Percentiles rank a stretch among this genome's conserved stretches.
Evolutionary conservation across 805 yeast genomes (phyloP).

Genomic region (Cyberlindnera nakhonratchasimensis): DNA sequence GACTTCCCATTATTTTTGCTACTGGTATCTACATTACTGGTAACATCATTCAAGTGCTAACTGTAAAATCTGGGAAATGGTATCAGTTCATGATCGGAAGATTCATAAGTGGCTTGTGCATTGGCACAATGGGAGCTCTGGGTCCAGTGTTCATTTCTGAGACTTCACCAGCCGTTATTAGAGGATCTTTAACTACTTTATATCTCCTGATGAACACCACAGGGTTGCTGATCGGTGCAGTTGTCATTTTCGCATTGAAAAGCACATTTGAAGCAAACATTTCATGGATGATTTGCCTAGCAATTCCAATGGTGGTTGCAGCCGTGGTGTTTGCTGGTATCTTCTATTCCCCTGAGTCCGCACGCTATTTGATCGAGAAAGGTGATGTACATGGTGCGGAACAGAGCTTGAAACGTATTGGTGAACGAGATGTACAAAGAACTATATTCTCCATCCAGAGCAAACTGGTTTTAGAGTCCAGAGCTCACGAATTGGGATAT

Average conservation of each 20-base stretch:
- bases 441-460: conserved; percentile 5
- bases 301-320: conserved; percentile 41
- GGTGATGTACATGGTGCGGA: conserved; percentile 52
- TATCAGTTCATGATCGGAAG: conserved; percentile 62
- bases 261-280: conserved; percentile 32
- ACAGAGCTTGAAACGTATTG: conserved; percentile 43
- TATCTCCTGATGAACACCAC: conserved; percentile 63
- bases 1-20: conserved; percentile 50
- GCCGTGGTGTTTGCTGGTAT: conserved; percentile 53
- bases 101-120: conserved; percentile 65
- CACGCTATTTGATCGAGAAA: conserved; percentile 52
- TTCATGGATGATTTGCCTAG: conserved; percentile 69
- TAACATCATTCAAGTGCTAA: conserved; percentile 52
- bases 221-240: conserved; percentile 65
- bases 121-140: conserved; percentile 68
- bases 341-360: conserved; percentile 64
- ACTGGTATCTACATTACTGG: conserved; percentile 57
- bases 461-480: conserved; percentile 8
- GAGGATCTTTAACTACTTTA: conserved; percentile 64
- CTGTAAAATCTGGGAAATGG: conserved; percentile 46
- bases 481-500: conserved; percentile 34
- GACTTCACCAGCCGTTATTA: conserved; percentile 57
- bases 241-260: conserved; percentile 55
- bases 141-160: conserved; percentile 70
- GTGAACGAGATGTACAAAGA: conserved; percentile 40